Base-by-base conservation (phyloP, 1,284 basidiomycete genomes). In the Trichosporon coremiiforme region DNA sequence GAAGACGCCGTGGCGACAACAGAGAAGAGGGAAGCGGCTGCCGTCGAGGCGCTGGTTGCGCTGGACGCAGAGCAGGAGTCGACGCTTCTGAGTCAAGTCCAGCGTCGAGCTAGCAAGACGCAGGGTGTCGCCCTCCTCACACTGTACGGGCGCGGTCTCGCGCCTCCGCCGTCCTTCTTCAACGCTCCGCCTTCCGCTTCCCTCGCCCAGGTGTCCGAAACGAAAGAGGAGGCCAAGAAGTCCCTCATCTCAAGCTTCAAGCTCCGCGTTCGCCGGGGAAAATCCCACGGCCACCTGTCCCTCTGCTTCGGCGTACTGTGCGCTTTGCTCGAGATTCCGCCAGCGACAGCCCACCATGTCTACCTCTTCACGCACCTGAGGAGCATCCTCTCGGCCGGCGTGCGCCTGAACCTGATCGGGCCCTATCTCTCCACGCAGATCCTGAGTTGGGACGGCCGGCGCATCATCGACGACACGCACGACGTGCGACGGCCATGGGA, bases 81-180 rank as follows among this genome's bases (percentile, higher is more conserved):
- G 9, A 92, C 93, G 86, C 91, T 92, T 0, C 88, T 98, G 60
- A 98, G 95, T 77, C 93, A 96, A 79, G 90, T 97, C 71, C 88
- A 92, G 2, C 86, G 92, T 35, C 87, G 97, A 17, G 94, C 96
- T 20, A 95, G 93, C 20, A 91, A 88, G 72, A 88, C 95, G 2
- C 97, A 99, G 82, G 96, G 97, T 0, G 90, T 94, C 7, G 97
- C 96, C 1, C 87, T 98, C 47, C 88, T 99, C 36, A 93, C 94
- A 0, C 86, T 99, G 4, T 95, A 91, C 82, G 86, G 90, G 12
- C 92, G 90, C 76, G 92, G 93, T 0, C 90, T 98, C 78, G 87
- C 89, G 2, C 80, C 80, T 62, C 89, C 90, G 0, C 65, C 78
- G 4, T 77, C 75, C 70, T 9, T 79, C 71, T 60, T 60, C 31